Evolutionary conservation across 352 stramenopile species (phyloP).

Genomic region (Pythium folliculosum): DNA sequence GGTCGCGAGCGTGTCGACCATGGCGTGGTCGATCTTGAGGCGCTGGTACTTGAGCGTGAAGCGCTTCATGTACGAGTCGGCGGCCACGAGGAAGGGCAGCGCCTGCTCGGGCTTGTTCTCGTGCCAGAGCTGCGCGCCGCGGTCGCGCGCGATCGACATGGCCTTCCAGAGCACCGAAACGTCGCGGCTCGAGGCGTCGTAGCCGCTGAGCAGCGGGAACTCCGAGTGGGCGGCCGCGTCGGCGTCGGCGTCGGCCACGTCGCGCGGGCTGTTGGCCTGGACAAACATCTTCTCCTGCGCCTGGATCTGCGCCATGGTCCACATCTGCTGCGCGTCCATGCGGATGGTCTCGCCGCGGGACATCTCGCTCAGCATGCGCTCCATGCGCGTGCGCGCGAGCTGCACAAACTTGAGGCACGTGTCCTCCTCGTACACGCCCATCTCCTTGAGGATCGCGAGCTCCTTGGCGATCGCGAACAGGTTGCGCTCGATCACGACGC

Average conservation of each 20-base stretch:
- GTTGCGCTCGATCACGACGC: conserved; percentile 84
- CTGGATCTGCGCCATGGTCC: conserved; percentile 76
- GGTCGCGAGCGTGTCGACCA: conserved; percentile 59
- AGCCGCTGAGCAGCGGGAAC: conserved; percentile 67
- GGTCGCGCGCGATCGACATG: conserved; percentile 78
- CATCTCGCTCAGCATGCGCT: conserved; percentile 58
- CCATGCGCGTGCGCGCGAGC: conserved; percentile 67
- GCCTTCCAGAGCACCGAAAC: conserved; percentile 81
- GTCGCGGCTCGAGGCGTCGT: conserved; percentile 64
- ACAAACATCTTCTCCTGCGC: conserved; percentile 51
- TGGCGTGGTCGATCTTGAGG: conserved; percentile 82
- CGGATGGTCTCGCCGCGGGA: conserved; percentile 62
- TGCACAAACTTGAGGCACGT: conserved; percentile 80
- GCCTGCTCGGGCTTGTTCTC: conserved; percentile 86
- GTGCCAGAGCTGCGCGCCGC: conserved; percentile 82
- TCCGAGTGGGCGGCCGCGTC: conserved; percentile 35
- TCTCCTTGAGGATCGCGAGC: conserved; percentile 70
- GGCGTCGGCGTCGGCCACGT: conserved; percentile 28
- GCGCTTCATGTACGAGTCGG: conserved; percentile 88
- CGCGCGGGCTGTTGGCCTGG: conserved; percentile 37
- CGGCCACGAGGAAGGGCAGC: conserved; percentile 73
- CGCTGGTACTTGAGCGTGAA: conserved; percentile 88
- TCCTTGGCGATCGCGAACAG: conserved; percentile 83
- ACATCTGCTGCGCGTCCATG: conserved; percentile 72
- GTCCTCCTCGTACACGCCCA: conserved; percentile 74